These are phyloP conservation scores for Vigna trinervia DNA, from an alignment of 306 rosid genomes.

Conservation along the genomic window DNA sequence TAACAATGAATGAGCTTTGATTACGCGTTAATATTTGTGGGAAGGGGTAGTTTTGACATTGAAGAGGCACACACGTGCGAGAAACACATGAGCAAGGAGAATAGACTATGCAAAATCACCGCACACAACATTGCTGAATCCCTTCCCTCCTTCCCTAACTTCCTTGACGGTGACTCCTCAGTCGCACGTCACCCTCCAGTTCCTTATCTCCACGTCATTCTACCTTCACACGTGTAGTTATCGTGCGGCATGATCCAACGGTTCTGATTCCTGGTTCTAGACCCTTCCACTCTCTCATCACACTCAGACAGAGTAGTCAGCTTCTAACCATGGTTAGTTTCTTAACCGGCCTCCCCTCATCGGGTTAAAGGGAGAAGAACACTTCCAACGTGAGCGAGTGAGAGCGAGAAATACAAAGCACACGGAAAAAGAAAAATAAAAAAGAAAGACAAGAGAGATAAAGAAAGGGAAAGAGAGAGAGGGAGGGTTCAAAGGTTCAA, in stretches of 20 bases:
- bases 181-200: conserved; percentile 54
- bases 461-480: neutral
- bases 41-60: conserved; percentile 34
- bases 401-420: conserved; percentile 42
- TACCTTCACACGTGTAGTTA: neutral
- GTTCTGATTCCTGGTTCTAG: conserved; percentile 57
- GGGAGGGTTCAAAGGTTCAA: conserved; percentile 30
- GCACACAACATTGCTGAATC: conserved; percentile 21
- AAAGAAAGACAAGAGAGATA: neutral
- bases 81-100: conserved; percentile 14
- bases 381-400: conserved; percentile 2
- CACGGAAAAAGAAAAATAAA: too few species aligned
- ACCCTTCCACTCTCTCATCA: conserved; percentile 56
- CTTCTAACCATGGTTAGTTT: conserved; percentile 51
- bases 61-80: neutral
- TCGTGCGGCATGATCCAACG: conserved; percentile 57
- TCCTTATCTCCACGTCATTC: conserved; percentile 69
- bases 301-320: conserved; percentile 42
- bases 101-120: conserved; percentile 46
- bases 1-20: too few species aligned
- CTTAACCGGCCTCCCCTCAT: conserved; percentile 49
- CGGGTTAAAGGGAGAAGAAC: conserved; percentile 62
- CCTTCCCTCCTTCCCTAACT: conserved; percentile 36
- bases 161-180: conserved; percentile 38
- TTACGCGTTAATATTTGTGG: neutral